These are phyloP conservation scores for Rugiboletus extremiorientalis DNA, from an alignment of 1,284 basidiomycete species.

Conservation along the genomic window DNA sequence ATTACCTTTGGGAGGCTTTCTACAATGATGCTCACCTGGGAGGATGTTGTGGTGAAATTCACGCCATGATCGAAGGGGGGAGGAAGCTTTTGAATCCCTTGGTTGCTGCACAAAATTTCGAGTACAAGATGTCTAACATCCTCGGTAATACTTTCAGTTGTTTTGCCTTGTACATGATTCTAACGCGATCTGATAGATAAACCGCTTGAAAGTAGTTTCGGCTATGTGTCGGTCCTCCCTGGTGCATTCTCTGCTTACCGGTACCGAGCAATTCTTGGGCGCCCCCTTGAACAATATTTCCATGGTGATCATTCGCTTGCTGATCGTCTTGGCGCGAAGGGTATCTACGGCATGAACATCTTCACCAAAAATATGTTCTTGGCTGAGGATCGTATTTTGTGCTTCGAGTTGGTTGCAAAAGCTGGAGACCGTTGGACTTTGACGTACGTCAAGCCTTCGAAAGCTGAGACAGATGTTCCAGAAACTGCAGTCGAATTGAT, in stretches of 20 bases:
- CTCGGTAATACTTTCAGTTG: slow-evolving; percentile 53
- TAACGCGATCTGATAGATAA: slow-evolving; percentile 56
- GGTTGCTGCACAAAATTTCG: slow-evolving; percentile 96
- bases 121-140: slow-evolving; percentile 98
- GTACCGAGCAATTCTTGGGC: slow-evolving; percentile 87
- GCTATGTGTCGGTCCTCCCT: slow-evolving; percentile 93
- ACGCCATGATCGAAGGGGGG: slow-evolving; percentile 93
- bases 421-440: slow-evolving; percentile 84
- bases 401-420: slow-evolving; percentile 96
- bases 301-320: slow-evolving; percentile 96
- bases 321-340: slow-evolving; percentile 89
- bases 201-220: slow-evolving; percentile 93
- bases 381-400: slow-evolving; percentile 94
- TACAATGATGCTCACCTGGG: slow-evolving; percentile 76
- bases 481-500: slow-evolving; percentile 91
- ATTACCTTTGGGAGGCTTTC: slow-evolving; percentile 95
- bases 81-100: slow-evolving; percentile 92
- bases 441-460: slow-evolving; percentile 93
- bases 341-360: slow-evolving; percentile 97
- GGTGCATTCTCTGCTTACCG: slow-evolving; percentile 97
- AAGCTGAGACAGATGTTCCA: slow-evolving; percentile 94
- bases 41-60: slow-evolving; percentile 89
- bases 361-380: slow-evolving; percentile 97
- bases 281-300: slow-evolving; percentile 96
- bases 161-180: neutral